phyloP scores from a whole-genome alignment of 352 stramenopile genomes.

The Phytophthora kernoviae region DNA sequence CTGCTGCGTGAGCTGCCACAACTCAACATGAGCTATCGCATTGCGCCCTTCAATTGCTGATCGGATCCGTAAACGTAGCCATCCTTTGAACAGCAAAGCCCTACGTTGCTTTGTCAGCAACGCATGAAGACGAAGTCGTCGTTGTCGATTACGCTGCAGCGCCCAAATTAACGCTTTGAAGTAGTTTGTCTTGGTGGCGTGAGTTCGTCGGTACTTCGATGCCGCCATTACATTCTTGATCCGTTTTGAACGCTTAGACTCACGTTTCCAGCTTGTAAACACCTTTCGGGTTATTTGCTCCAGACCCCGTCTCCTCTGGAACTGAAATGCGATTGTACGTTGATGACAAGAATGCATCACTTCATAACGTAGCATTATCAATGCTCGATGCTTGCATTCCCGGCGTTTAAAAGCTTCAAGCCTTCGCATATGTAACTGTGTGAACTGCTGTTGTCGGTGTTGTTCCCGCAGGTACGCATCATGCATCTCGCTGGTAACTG shows the following conservation, averaged over 20 bases:
- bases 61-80: slow-evolving; percentile 24
- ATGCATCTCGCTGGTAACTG: slow-evolving; percentile 39
- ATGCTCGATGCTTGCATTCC: slow-evolving; percentile 15
- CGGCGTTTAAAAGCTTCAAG: slow-evolving; percentile 18
- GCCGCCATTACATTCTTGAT: not conserved
- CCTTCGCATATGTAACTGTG: slow-evolving; percentile 22
- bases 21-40: slow-evolving; percentile 18
- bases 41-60: slow-evolving; percentile 20
- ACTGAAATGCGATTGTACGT: slow-evolving; percentile 22
- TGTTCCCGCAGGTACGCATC: slow-evolving; percentile 26
- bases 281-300: slow-evolving; percentile 8
- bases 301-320: slow-evolving; percentile 21
- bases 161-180: slow-evolving; percentile 13
- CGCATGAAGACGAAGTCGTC: slow-evolving; percentile 16
- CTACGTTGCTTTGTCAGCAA: slow-evolving; percentile 18
- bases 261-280: slow-evolving; percentile 21
- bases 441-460: slow-evolving; percentile 21
- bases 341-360: slow-evolving; percentile 15
- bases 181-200: not conserved
- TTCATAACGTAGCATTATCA: slow-evolving; percentile 24
- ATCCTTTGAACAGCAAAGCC: slow-evolving; percentile 24
- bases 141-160: slow-evolving; percentile 17
- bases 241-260: not conserved
- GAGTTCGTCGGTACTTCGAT: slow-evolving; percentile 5
- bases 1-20: slow-evolving; percentile 27